phyloP scores from a whole-genome alignment of 208 protist species.

The Borovskyia barvae region DNA sequence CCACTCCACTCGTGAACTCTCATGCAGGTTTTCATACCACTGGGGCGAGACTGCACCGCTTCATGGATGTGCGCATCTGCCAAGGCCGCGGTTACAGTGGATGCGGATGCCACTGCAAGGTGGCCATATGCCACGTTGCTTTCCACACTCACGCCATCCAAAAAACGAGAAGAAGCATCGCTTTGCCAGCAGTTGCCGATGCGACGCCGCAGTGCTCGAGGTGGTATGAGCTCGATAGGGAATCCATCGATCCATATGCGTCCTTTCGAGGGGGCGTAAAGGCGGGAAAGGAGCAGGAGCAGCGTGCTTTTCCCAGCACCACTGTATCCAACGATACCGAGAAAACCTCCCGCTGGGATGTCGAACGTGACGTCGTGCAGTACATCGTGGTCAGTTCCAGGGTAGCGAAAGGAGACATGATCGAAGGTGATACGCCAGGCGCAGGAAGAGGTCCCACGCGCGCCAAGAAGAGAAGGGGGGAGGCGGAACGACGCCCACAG shows the following conservation, averaged over 20 bases:
- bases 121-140: constrained; percentile 64
- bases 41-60: constrained; percentile 41
- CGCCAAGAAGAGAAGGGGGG: background rate
- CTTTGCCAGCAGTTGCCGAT: constrained; percentile 70
- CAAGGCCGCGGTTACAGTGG: constrained; percentile 29
- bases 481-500: background rate
- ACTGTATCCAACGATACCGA: constrained; percentile 73
- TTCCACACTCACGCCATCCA: constrained; percentile 48
- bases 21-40: constrained; percentile 28
- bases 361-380: constrained; percentile 57
- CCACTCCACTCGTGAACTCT: constrained; percentile 47
- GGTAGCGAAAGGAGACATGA: constrained; percentile 70
- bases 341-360: constrained; percentile 34
- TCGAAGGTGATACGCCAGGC: constrained; percentile 62
- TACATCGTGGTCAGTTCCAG: constrained; percentile 26
- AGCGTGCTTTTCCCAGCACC: constrained; percentile 76
- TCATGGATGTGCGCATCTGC: constrained; percentile 19
- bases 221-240: constrained; percentile 43
- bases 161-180: constrained; percentile 36
- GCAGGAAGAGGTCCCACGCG: no score
- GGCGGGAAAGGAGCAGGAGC: constrained; percentile 49
- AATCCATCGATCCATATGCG: constrained; percentile 54
- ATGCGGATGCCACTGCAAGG: constrained; percentile 20
- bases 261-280: constrained; percentile 51
- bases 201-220: constrained; percentile 48